phyloP scores from a whole-genome alignment of 805 yeast genomes.

The Pichia insulana region DNA sequence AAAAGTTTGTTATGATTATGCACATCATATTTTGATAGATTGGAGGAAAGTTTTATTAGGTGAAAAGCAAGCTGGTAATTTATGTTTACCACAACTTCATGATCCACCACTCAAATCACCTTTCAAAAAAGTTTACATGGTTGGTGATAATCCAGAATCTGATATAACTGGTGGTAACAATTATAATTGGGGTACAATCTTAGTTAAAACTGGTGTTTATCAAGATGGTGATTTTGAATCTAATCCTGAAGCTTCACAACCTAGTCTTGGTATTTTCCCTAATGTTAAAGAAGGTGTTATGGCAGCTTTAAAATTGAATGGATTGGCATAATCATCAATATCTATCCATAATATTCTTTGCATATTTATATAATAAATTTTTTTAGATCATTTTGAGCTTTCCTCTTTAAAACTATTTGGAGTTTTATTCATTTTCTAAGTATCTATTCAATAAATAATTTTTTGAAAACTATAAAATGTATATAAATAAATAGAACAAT shows the following conservation, averaged over 20 bases:
- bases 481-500: background rate
- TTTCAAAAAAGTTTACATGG: conserved; percentile 75
- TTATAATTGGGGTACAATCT: conserved; percentile 82
- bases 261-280: conserved; percentile 42
- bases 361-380: background rate
- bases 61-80: conserved; percentile 11
- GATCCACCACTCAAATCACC: conserved; percentile 32
- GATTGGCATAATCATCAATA: conserved; percentile 8
- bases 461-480: background rate
- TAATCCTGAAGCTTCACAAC: conserved; percentile 29
- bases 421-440: background rate
- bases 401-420: too few species aligned
- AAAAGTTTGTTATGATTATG: conserved; percentile 71
- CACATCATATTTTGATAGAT: conserved; percentile 58
- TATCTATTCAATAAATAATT: too few species aligned
- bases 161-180: conserved; percentile 85
- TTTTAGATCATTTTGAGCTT: background rate
- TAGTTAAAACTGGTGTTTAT: conserved; percentile 86
- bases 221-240: conserved; percentile 43
- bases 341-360: too few species aligned
- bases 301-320: conserved; percentile 17
- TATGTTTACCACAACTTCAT: conserved; percentile 38
- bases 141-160: conserved; percentile 93
- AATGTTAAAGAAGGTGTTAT: conserved; percentile 40
- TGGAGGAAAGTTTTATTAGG: conserved; percentile 34